Percentiles rank a stretch among this genome's conserved stretches.
Conservation (phyloP, 2,329 filamentous ascomycete genomes). For the Hypoxylon sp. region DNA sequence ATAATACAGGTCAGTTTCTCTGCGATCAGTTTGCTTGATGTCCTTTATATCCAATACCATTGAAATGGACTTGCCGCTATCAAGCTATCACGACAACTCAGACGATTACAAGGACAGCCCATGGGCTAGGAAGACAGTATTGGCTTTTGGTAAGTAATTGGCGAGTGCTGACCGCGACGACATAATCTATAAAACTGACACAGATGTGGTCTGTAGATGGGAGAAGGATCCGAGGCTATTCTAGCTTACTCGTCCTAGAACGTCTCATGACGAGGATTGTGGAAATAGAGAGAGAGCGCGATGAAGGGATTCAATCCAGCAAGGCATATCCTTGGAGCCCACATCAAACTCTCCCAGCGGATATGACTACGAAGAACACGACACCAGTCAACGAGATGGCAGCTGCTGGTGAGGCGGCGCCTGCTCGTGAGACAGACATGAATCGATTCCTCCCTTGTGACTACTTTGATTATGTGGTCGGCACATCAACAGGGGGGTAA, state of each 20-base stretch:
- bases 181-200: background rate
- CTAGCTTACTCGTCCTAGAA: background rate
- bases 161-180: background rate
- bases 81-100: background rate
- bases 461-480: slow-evolving; percentile 6
- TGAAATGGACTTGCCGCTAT: too few species aligned
- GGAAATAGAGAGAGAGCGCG: background rate
- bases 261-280: background rate
- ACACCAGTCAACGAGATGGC: too few species aligned
- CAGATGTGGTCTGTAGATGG: background rate
- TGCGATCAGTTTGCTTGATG: too few species aligned
- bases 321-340: background rate
- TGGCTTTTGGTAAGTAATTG: background rate
- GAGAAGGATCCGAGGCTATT: background rate
- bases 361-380: too few species aligned
- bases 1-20: too few species aligned
- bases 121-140: background rate
- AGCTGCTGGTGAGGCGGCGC: too few species aligned
- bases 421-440: background rate
- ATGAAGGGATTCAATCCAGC: background rate
- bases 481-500: slow-evolving; percentile 6
- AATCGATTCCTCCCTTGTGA: background rate
- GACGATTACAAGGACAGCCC: background rate
- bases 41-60: too few species aligned
- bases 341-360: background rate